Percentiles rank a stretch among this genome's conserved stretches.
Evolutionary conservation across 192 early-diverging fungal genomes (phyloP).

Genomic region (Umbelopsis ramanniana): DNA sequence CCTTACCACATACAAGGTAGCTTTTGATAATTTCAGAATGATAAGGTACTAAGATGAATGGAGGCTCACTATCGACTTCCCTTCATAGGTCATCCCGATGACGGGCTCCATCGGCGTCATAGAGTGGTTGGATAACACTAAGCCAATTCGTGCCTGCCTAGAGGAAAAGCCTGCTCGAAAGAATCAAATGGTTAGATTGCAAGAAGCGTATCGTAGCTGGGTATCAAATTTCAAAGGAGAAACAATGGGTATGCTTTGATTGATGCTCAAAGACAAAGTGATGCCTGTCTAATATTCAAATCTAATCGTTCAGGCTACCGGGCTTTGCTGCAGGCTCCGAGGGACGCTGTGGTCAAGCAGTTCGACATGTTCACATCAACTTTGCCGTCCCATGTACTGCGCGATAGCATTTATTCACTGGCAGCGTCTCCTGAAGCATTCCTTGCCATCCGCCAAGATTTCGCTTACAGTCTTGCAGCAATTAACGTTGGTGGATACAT

Average conservation of each 20-base stretch:
- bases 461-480: slow-evolving; percentile 70
- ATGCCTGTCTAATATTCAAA: not conserved
- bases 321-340: slow-evolving; percentile 54
- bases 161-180: slow-evolving; percentile 50
- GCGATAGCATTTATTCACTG: slow-evolving; percentile 59
- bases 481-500: slow-evolving; percentile 76
- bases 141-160: slow-evolving; percentile 66
- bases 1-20: slow-evolving; percentile 69
- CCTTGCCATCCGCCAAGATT: slow-evolving; percentile 66
- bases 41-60: too few relatives aligned
- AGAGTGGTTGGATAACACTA: slow-evolving; percentile 80
- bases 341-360: slow-evolving; percentile 55
- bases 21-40: not conserved
- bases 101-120: slow-evolving; percentile 67
- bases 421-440: slow-evolving; percentile 75
- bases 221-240: slow-evolving; percentile 51
- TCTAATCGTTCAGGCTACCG: slow-evolving; percentile 52
- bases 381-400: slow-evolving; percentile 52
- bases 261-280: not conserved
- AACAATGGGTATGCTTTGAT: slow-evolving; percentile 43
- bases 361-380: slow-evolving; percentile 46
- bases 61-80: not conserved
- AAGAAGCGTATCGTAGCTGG: slow-evolving; percentile 53
- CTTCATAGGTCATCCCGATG: slow-evolving; percentile 59
- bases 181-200: slow-evolving; percentile 43